A percentile compares a stretch with the other conserved stretches of the same genome.
Evolutionary conservation across 2,329 filamentous ascomycete genomes (phyloP).

Genomic region (Cladosporium sp.): DNA sequence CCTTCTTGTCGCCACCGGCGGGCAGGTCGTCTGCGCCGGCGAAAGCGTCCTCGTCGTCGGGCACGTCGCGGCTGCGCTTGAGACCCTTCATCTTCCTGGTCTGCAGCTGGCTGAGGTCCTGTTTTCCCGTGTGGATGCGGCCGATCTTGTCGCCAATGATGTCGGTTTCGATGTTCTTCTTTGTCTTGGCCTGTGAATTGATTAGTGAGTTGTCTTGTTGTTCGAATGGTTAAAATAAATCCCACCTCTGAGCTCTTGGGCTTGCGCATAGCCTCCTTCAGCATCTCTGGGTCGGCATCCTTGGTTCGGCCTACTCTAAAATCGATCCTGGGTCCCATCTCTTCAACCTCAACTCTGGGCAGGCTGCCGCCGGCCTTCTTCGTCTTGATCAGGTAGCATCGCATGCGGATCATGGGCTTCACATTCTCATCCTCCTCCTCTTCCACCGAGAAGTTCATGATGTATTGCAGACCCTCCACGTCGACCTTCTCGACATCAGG

Average conservation of each 20-base stretch:
- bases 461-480: slow-evolving; percentile 89
- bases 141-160: slow-evolving; percentile 94
- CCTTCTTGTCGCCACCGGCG: slow-evolving; percentile 22
- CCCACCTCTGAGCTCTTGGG: slow-evolving; percentile 69
- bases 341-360: slow-evolving; percentile 86
- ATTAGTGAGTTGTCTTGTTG: slow-evolving; percentile 15
- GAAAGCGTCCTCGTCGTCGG: slow-evolving; percentile 46
- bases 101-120: slow-evolving; percentile 83
- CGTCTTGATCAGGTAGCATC: slow-evolving; percentile 81
- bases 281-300: slow-evolving; percentile 71
- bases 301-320: slow-evolving; percentile 77
- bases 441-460: slow-evolving; percentile 75
- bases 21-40: slow-evolving; percentile 20
- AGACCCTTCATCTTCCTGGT: slow-evolving; percentile 99
- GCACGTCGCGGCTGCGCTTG: slow-evolving; percentile 71
- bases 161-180: slow-evolving; percentile 96
- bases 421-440: slow-evolving; percentile 44
- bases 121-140: slow-evolving; percentile 83
- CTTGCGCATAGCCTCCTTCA: slow-evolving; percentile 89
- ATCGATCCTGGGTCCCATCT: slow-evolving; percentile 92
- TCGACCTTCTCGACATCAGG: slow-evolving; percentile 78
- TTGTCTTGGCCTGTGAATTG: slow-evolving; percentile 54
- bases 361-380: slow-evolving; percentile 74
- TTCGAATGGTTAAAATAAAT: neutral
- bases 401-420: slow-evolving; percentile 55